These are phyloP conservation scores for Globisporangium apiculatum DNA, from an alignment of 352 stramenopile species.

Conservation along the genomic window DNA sequence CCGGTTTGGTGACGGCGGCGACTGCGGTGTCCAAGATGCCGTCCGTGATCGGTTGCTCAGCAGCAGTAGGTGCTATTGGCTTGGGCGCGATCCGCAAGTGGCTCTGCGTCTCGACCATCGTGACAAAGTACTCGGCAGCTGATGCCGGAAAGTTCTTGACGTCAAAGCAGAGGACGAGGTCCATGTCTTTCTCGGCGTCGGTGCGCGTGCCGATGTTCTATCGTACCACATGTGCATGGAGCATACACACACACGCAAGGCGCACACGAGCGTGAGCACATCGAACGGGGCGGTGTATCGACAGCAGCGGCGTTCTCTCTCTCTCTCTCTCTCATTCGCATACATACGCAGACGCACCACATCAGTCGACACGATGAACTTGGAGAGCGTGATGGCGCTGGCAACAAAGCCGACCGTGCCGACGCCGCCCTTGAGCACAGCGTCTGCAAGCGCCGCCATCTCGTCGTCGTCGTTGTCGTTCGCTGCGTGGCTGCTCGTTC, in stretches of 20 bases:
- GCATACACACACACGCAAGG: not conserved
- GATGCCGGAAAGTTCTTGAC: slow-evolving; percentile 39
- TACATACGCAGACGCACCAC: slow-evolving; percentile 34
- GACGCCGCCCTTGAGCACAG: slow-evolving; percentile 61
- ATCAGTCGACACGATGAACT: slow-evolving; percentile 70
- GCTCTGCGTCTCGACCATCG: slow-evolving; percentile 57
- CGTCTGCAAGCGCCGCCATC: slow-evolving; percentile 53
- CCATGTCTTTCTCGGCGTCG: slow-evolving; percentile 52
- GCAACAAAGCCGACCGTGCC: slow-evolving; percentile 64
- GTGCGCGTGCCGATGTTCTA: slow-evolving; percentile 50
- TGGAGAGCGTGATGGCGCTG: slow-evolving; percentile 70
- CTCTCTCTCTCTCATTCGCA: not conserved
- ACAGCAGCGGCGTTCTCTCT: too few relatives aligned
- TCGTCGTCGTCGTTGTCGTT: not conserved
- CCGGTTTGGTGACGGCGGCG: slow-evolving; percentile 13
- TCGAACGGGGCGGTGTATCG: not conserved
- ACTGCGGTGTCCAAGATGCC: not conserved
- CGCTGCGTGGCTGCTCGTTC: not conserved
- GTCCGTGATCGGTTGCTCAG: slow-evolving; percentile 9
- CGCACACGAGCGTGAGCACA: not conserved
- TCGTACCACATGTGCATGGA: not conserved
- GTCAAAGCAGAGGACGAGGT: slow-evolving; percentile 71
- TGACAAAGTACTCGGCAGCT: slow-evolving; percentile 61
- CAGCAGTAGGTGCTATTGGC: not conserved
- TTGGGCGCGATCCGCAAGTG: slow-evolving; percentile 46